A percentile compares a stretch with the other conserved stretches of the same genome.
Evolutionary conservation across 2,329 filamentous ascomycete genomes (phyloP).

Genomic region (Passalora sequoiae): DNA sequence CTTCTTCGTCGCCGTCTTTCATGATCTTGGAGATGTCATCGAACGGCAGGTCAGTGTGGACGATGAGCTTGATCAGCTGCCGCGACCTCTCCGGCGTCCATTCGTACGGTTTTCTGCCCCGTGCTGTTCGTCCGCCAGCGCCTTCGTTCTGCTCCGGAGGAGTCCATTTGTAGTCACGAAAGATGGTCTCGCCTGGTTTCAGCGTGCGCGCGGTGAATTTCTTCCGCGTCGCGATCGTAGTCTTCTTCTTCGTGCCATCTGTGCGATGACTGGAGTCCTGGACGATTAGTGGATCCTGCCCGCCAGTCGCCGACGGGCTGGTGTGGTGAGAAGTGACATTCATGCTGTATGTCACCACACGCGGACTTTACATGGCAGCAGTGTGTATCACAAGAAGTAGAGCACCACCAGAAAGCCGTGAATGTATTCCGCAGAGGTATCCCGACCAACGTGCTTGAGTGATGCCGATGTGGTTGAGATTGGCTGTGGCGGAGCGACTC

Average conservation of each 20-base stretch:
- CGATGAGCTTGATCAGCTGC: slow-evolving; percentile 11
- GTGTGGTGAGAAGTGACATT: neutral
- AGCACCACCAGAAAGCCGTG: neutral
- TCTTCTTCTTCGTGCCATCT: neutral
- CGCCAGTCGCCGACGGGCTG: too few relatives aligned
- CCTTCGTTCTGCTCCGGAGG: neutral
- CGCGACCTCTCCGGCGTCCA: slow-evolving; percentile 7
- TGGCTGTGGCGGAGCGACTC: too few relatives aligned
- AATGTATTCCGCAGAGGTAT: neutral
- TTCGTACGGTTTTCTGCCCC: slow-evolving; percentile 7
- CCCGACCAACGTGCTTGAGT: too few relatives aligned
- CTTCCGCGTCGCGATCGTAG: slow-evolving; percentile 2
- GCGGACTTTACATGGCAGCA: neutral
- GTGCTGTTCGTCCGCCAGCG: neutral
- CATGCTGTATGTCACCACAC: neutral
- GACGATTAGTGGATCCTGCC: neutral
- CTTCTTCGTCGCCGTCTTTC: slow-evolving; percentile 5
- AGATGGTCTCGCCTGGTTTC: slow-evolving; percentile 4
- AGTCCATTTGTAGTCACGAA: slow-evolving; percentile 7
- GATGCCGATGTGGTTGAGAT: too few relatives aligned
- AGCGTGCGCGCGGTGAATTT: slow-evolving; percentile 1
- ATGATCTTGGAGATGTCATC: slow-evolving; percentile 9
- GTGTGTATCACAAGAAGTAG: neutral
- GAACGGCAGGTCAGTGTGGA: slow-evolving; percentile 11
- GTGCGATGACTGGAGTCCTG: neutral